Conservation (phyloP, 2,329 filamentous ascomycete species). For the Epichloe hybrida region DNA sequence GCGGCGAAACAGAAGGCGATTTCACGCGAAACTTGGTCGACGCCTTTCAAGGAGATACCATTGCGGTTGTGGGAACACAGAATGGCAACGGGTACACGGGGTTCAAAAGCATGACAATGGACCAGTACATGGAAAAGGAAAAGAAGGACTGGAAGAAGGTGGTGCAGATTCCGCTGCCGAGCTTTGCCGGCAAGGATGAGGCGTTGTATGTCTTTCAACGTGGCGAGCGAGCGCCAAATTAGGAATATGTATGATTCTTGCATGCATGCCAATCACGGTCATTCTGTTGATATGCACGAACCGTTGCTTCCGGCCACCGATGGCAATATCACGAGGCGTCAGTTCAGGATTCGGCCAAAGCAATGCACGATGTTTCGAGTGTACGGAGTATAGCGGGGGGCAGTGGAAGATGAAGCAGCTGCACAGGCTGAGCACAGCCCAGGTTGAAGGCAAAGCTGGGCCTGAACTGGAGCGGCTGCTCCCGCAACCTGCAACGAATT, state of each 20-base stretch:
- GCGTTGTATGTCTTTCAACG: conserved; percentile 54
- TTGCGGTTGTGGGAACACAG: conserved; percentile 63
- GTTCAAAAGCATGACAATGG: conserved; percentile 49
- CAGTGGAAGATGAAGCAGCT: neutral
- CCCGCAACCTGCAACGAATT: neutral
- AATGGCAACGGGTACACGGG: conserved; percentile 63
- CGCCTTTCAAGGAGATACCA: conserved; percentile 47
- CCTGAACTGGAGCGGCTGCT: neutral
- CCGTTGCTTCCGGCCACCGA: too few species aligned
- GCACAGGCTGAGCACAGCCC: neutral
- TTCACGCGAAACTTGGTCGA: conserved; percentile 51
- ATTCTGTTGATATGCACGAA: too few species aligned
- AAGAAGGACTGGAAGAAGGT: conserved; percentile 44
- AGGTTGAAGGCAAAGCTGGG: neutral
- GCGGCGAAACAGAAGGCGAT: conserved; percentile 44
- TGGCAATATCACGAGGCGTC: neutral
- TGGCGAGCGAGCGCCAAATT: conserved; percentile 23
- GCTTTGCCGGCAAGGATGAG: conserved; percentile 67
- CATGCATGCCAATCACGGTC: neutral
- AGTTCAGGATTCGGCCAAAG: neutral
- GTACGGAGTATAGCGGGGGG: conserved; percentile 5
- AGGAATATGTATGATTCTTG: neutral
- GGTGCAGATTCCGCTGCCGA: conserved; percentile 54
- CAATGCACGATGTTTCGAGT: neutral
- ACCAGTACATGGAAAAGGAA: conserved; percentile 50